phyloP scores from a whole-genome alignment of 2,329 filamentous ascomycete species.

The Pseudocercospora ulei region DNA sequence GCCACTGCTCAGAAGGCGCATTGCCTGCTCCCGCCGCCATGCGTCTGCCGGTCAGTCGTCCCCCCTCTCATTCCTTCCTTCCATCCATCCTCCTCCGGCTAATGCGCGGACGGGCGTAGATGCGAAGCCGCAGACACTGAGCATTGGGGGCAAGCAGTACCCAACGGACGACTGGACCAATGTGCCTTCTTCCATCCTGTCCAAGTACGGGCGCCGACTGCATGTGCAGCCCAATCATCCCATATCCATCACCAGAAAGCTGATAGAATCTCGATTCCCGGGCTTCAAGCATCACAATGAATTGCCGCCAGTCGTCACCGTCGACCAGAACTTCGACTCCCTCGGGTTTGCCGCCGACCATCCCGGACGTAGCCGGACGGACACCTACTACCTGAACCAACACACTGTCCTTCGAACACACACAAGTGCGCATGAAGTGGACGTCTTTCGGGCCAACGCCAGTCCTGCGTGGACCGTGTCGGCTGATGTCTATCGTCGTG shows the following conservation, averaged over 20 bases:
- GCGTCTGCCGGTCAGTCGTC: constrained; percentile 22
- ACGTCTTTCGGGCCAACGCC: constrained; percentile 63
- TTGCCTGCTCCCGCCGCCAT: constrained; percentile 15
- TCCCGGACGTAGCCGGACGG: constrained; percentile 72
- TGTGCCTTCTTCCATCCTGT: constrained; percentile 62
- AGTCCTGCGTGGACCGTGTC: constrained; percentile 78
- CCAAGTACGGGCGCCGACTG: constrained; percentile 64
- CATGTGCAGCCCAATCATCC: constrained; percentile 89
- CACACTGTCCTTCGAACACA: constrained; percentile 80
- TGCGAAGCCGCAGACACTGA: constrained; percentile 35
- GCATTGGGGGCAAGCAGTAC: constrained; percentile 56
- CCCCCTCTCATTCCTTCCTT: neutral
- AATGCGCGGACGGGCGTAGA: constrained; percentile 4
- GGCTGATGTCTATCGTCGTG: constrained; percentile 88
- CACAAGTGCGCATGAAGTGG: constrained; percentile 84
- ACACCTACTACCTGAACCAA: constrained; percentile 92
- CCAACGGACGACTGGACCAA: constrained; percentile 76
- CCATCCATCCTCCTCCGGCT: neutral
- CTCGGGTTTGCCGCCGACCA: constrained; percentile 82
- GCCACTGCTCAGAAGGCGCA: constrained; percentile 21
- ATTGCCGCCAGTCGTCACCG: constrained; percentile 73
- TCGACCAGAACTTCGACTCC: constrained; percentile 90
- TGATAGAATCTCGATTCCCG: constrained; percentile 85
- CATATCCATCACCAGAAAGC: constrained; percentile 75
- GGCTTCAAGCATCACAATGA: constrained; percentile 66